Evolutionary conservation across 441 rosid genomes (phyloP), one percentile per base, ranked within the genome.

Genomic region (Aquilaria agallochum): DNA sequence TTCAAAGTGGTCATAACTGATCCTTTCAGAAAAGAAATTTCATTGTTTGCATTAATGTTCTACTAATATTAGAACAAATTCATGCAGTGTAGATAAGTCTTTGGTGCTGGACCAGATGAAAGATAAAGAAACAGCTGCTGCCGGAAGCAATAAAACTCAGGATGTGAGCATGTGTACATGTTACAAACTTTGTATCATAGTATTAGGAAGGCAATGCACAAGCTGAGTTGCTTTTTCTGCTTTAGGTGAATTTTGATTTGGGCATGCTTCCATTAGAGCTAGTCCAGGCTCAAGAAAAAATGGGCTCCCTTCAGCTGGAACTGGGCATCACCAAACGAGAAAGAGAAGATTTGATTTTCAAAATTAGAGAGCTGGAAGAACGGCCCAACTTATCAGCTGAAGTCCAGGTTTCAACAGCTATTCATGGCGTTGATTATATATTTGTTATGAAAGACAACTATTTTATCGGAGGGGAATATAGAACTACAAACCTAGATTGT

Each of bases 91-190:
- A 63, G 82, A 81, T 66, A 82, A 80, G 75, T 76, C 80, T 66
- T 20, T 63, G 56, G 84, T 83, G 71, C 74, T 84, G 67, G 91
- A 84, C 68, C 77, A 70, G 74, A 80, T 85, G 56, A 76, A 77
- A 63, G 63, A 76, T 64, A 75, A 78, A 60, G 64, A 53, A 55
- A 69, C 51, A 48, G 76, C 73, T 71, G 73, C 71, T 67, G 73
- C 66, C 45, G 67, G 59, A 67, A 81, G 74, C 63, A 71, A 60
- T 52, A 76, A 66, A 59, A 67, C 79, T 58, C 78, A 76, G 64
- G 76, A 75, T 79, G 96, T 87, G 80, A 51, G 62, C 58, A 62
- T 50, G 56, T 50, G 71, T 40, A 40, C 45, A 5, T 2, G 7
- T 40, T 40, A 40, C 9, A 40, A 40, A 51, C 31, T 60, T 11